phyloP scores from a whole-genome alignment of 176 grass and related monocot genomes.

The Zoysia japonica region DNA sequence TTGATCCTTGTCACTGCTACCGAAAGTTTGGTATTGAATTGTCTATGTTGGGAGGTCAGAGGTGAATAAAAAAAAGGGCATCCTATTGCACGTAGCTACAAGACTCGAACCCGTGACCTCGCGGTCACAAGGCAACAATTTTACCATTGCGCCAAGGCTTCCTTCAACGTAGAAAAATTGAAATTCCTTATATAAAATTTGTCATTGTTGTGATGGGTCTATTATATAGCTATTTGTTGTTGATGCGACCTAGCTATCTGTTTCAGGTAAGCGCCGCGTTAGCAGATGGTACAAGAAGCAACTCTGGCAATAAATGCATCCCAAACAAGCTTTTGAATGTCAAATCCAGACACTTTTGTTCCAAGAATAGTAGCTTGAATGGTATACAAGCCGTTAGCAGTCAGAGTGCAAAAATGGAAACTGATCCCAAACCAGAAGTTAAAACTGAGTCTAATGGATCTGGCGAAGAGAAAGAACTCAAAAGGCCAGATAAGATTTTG shows the following conservation, averaged over 20 bases:
- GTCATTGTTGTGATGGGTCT: background rate
- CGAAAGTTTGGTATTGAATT: background rate
- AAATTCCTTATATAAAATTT: constrained; percentile 10
- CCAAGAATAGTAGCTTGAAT: constrained; percentile 39
- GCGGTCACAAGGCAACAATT: too few species aligned
- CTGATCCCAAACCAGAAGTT: constrained; percentile 39
- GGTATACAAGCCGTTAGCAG: constrained; percentile 13
- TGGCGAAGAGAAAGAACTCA: constrained; percentile 50
- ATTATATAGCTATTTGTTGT: constrained; percentile 8
- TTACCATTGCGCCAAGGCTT: too few species aligned
- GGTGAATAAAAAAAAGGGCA: too few species aligned
- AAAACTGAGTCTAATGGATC: constrained; percentile 40
- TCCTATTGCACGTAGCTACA: too few species aligned
- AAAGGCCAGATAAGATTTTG: constrained; percentile 74
- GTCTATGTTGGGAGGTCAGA: background rate
- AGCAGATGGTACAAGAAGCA: constrained; percentile 30
- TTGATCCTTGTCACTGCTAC: background rate
- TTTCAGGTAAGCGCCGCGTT: constrained; percentile 41
- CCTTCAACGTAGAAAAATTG: background rate
- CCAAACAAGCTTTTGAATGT: constrained; percentile 29
- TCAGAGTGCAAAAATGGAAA: constrained; percentile 33
- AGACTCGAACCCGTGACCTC: too few species aligned
- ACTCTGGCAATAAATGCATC: constrained; percentile 26
- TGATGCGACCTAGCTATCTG: background rate
- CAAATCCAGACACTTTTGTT: constrained; percentile 21